Conservation (phyloP, 768 basidiomycete species). For the Tylopilus rubrobrunneus region DNA sequence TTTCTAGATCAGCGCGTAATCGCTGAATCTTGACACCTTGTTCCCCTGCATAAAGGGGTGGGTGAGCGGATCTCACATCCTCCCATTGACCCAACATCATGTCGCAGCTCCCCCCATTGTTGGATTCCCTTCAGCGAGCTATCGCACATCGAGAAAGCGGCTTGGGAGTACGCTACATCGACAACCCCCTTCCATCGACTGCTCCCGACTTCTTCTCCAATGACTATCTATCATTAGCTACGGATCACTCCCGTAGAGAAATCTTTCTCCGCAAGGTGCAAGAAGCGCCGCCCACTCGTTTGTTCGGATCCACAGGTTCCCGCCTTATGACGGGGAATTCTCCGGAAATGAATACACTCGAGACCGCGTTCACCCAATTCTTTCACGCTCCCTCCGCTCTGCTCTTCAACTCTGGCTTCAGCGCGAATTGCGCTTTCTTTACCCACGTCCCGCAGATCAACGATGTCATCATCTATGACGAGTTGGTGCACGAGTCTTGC, state of each 20-base stretch:
- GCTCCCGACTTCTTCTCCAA: slow-evolving; percentile 43
- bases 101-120: slow-evolving; percentile 7
- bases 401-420: slow-evolving; percentile 53
- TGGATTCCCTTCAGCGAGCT: slow-evolving; percentile 14
- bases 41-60: slow-evolving; percentile 5
- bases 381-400: slow-evolving; percentile 38
- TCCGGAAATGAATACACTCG: slow-evolving; percentile 12
- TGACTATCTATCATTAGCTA: slow-evolving; percentile 48
- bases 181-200: slow-evolving; percentile 17
- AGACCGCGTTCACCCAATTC: slow-evolving; percentile 9
- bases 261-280: slow-evolving; percentile 31
- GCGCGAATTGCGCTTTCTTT: slow-evolving; percentile 50
- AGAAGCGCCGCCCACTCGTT: slow-evolving; percentile 5
- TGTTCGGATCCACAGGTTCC: slow-evolving; percentile 50
- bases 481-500: slow-evolving; percentile 48
- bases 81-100: not conserved
- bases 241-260: slow-evolving; percentile 30
- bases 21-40: not conserved
- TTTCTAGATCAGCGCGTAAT: not conserved
- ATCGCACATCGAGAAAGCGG: slow-evolving; percentile 7
- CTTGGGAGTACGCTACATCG: slow-evolving; percentile 7
- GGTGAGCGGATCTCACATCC: not conserved
- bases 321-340: slow-evolving; percentile 43
- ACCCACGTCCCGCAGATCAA: slow-evolving; percentile 38
- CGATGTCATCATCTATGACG: slow-evolving; percentile 53